These are phyloP conservation scores for Xylaria palmicola DNA, from an alignment of 495 filamentous ascomycete genomes.

Conservation along the genomic window DNA sequence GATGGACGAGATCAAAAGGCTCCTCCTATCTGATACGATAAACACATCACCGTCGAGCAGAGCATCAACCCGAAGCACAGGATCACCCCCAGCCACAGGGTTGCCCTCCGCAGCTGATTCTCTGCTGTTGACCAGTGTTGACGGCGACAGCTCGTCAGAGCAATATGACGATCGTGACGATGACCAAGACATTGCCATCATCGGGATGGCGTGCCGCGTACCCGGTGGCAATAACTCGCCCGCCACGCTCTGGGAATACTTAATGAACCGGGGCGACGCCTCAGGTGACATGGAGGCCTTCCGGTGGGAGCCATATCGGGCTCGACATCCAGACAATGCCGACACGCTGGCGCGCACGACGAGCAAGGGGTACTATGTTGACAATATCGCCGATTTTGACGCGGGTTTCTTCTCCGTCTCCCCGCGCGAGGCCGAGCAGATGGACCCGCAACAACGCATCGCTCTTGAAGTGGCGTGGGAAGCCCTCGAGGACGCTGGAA, in stretches of 20 bases:
- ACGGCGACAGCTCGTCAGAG: too few relatives aligned
- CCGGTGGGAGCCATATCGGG: constrained; percentile 35
- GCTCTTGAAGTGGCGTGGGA: constrained; percentile 53
- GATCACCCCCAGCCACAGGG: too few relatives aligned
- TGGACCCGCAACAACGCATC: constrained; percentile 32
- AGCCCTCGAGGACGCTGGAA: constrained; percentile 48
- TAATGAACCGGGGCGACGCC: constrained; percentile 34
- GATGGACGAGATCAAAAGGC: too few relatives aligned
- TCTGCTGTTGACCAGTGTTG: too few relatives aligned
- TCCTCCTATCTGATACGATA: too few relatives aligned
- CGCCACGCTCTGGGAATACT: constrained; percentile 35
- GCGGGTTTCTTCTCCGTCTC: constrained; percentile 31
- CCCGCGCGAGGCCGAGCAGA: constrained; percentile 32
- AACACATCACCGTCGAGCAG: too few relatives aligned
- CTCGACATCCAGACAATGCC: constrained; percentile 29
- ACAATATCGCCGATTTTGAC: constrained; percentile 37
- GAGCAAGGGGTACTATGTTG: constrained; percentile 35
- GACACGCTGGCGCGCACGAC: constrained; percentile 30
- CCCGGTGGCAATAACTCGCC: constrained; percentile 33
- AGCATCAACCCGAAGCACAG: too few relatives aligned
- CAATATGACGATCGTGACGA: too few relatives aligned
- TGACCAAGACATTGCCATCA: constrained; percentile 27
- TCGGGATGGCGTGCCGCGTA: constrained; percentile 39
- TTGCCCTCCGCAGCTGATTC: too few relatives aligned
- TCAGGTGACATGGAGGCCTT: constrained; percentile 31